These are phyloP conservation scores for Aspergillus steynii DNA, from an alignment of 495 filamentous ascomycete genomes.

Conservation along the genomic window DNA sequence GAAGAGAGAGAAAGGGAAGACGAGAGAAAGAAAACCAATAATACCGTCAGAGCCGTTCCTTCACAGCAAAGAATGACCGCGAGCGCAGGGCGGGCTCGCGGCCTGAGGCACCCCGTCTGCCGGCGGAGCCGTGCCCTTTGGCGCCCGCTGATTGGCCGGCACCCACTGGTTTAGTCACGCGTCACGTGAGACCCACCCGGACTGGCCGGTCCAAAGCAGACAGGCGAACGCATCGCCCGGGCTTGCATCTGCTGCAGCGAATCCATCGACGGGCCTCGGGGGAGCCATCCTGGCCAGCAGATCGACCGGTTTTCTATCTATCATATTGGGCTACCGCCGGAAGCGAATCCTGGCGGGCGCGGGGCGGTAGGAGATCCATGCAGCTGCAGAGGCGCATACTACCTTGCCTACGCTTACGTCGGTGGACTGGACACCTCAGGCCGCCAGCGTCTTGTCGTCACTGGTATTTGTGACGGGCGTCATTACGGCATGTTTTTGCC, in stretches of 20 bases:
- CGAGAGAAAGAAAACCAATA: conserved; percentile 5
- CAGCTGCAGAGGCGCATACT: too few relatives aligned
- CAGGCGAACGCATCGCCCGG: neutral
- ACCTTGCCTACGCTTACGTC: too few relatives aligned
- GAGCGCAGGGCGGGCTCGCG: neutral
- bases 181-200: conserved; percentile 13
- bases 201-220: neutral
- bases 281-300: neutral
- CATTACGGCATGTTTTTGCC: neutral
- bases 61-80: conserved; percentile 7
- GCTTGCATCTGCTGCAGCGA: neutral
- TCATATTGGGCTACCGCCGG: neutral
- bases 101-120: conserved; percentile 10
- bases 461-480: too few relatives aligned
- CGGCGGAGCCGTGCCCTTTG: conserved; percentile 8
- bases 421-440: too few relatives aligned
- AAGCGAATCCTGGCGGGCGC: neutral
- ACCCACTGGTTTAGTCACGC: conserved; percentile 11
- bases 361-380: too few relatives aligned
- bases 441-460: too few relatives aligned
- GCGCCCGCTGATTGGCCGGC: conserved; percentile 10
- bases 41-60: neutral
- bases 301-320: conserved; percentile 3
- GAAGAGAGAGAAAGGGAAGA: conserved; percentile 12
- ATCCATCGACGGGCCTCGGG: neutral